These are phyloP conservation scores for Trametes punicea DNA, from an alignment of 768 basidiomycete species.

Conservation along the genomic window DNA sequence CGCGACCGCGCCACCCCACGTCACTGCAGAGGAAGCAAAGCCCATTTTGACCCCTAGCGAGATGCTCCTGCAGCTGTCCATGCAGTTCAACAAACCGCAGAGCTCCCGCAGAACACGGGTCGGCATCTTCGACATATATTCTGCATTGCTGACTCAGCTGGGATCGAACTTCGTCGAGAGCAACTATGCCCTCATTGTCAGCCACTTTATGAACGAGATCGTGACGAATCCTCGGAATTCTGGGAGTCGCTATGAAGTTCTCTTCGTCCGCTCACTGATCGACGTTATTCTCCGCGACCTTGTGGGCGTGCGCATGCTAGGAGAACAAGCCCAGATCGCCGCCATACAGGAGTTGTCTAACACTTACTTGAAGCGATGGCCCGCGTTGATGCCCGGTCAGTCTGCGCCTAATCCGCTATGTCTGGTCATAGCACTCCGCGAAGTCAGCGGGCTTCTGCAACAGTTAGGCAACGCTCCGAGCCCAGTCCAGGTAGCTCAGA, in stretches of 20 bases:
- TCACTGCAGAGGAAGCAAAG: slow-evolving; percentile 47
- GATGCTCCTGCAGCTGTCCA: slow-evolving; percentile 80
- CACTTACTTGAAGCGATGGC: slow-evolving; percentile 86
- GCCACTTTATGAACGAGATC: slow-evolving; percentile 77
- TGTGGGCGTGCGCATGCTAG: slow-evolving; percentile 83
- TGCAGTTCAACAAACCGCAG: slow-evolving; percentile 74
- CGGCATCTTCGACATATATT: slow-evolving; percentile 88
- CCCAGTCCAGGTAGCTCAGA: slow-evolving; percentile 65
- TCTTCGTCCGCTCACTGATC: slow-evolving; percentile 70
- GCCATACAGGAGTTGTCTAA: slow-evolving; percentile 86
- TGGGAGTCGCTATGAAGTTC: slow-evolving; percentile 64
- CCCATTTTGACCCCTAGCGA: slow-evolving; percentile 72
- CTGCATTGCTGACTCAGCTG: slow-evolving; percentile 68
- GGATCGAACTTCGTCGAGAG: slow-evolving; percentile 76
- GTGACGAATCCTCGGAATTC: slow-evolving; percentile 56
- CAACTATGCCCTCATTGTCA: slow-evolving; percentile 76
- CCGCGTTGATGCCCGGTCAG: slow-evolving; percentile 87
- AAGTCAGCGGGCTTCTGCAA: slow-evolving; percentile 81
- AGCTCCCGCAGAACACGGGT: slow-evolving; percentile 69
- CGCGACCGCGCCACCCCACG: slow-evolving; percentile 47
- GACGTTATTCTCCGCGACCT: slow-evolving; percentile 80
- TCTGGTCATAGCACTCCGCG: slow-evolving; percentile 71
- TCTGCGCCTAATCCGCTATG: slow-evolving; percentile 62
- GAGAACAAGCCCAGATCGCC: slow-evolving; percentile 89
- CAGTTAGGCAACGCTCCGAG: slow-evolving; percentile 91